Evolutionary conservation across 306 rosid species (phyloP).

Genomic region (Senna siamea): DNA sequence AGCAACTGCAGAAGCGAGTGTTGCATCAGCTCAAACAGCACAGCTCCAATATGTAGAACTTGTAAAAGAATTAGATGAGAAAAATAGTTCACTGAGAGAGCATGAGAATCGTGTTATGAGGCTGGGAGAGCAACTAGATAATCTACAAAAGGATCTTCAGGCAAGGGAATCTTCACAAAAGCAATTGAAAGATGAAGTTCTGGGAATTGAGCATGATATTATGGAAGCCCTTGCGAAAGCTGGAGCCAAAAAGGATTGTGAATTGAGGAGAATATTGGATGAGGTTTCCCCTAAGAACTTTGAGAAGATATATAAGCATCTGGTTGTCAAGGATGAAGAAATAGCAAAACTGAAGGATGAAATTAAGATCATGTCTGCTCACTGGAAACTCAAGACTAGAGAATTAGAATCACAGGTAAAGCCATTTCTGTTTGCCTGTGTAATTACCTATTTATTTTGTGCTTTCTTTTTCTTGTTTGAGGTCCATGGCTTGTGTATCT

Average conservation of each 20-base stretch:
- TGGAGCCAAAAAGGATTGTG: constrained; percentile 65
- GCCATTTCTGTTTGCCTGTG: constrained; percentile 10
- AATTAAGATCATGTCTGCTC: constrained; percentile 76
- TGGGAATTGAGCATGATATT: constrained; percentile 78
- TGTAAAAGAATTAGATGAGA: constrained; percentile 73
- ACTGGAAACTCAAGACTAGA: constrained; percentile 88
- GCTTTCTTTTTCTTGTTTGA: neutral
- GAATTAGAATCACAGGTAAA: constrained; percentile 93
- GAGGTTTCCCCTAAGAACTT: constrained; percentile 81
- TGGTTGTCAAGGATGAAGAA: constrained; percentile 79
- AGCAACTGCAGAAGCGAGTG: constrained; percentile 82
- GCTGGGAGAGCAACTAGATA: constrained; percentile 78
- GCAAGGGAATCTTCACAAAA: constrained; percentile 89
- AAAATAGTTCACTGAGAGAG: constrained; percentile 67
- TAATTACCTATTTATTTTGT: constrained; percentile 2
- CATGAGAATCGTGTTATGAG: constrained; percentile 72
- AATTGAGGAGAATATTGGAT: constrained; percentile 70
- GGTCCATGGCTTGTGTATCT: constrained; percentile 30
- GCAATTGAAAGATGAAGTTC: constrained; percentile 83
- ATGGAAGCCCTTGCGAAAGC: constrained; percentile 76
- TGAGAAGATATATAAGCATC: constrained; percentile 73
- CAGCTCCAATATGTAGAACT: constrained; percentile 71
- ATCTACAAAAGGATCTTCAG: constrained; percentile 76
- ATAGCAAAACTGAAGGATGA: constrained; percentile 76
- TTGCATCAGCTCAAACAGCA: constrained; percentile 82